Conservation (phyloP, 2,329 filamentous ascomycete species). For the Ophiosphaerella narmari region DNA sequence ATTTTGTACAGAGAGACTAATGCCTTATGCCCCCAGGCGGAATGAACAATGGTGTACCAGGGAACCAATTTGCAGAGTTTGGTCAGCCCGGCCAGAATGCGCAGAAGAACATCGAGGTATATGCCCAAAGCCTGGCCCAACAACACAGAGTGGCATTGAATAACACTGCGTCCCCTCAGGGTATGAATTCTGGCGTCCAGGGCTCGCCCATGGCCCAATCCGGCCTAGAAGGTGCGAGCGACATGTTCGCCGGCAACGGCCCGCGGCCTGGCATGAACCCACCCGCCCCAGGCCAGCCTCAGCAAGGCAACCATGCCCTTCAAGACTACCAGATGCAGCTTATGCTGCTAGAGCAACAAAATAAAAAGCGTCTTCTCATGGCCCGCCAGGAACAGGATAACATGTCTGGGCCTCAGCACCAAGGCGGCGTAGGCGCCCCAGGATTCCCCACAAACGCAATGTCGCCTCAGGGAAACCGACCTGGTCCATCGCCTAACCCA, state of each 20-base stretch:
- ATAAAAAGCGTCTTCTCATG: conserved; percentile 85
- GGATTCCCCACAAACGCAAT: conserved; percentile 66
- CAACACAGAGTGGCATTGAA: conserved; percentile 82
- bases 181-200: conserved; percentile 72
- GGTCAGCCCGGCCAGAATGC: conserved; percentile 59
- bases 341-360: conserved; percentile 85
- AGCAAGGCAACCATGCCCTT: conserved; percentile 74
- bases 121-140: conserved; percentile 81
- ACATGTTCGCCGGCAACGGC: conserved; percentile 43
- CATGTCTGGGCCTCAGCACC: conserved; percentile 57
- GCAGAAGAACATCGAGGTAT: conserved; percentile 84
- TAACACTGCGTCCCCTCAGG: conserved; percentile 78
- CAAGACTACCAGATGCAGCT: conserved; percentile 90
- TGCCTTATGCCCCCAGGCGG: conserved; percentile 68
- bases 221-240: conserved; percentile 40
- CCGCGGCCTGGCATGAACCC: conserved; percentile 61
- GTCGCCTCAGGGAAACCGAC: conserved; percentile 70
- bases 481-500: conserved; percentile 76
- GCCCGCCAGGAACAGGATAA: conserved; percentile 78
- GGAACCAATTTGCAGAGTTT: conserved; percentile 74
- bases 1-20: conserved; percentile 54
- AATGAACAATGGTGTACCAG: conserved; percentile 76
- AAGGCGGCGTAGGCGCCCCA: conserved; percentile 54
- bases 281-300: conserved; percentile 55
- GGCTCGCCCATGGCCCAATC: conserved; percentile 81